Percentiles rank a stretch among this genome's conserved stretches.
phyloP scores from a whole-genome alignment of 805 yeast genomes.

The Kodamaea nitidulidarum region DNA sequence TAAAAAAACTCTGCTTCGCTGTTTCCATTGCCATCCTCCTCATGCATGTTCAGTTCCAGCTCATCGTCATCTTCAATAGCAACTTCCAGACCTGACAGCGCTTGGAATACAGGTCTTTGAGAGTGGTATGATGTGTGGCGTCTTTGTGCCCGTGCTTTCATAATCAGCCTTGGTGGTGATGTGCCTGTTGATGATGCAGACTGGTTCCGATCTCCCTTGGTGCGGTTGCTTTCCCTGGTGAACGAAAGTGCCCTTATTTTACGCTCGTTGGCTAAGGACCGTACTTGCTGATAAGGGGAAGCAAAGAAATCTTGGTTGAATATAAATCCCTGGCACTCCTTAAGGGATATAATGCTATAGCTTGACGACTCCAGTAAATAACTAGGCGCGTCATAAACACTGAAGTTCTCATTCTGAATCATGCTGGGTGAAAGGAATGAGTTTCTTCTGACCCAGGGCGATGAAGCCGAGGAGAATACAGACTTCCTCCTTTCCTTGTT shows the following conservation, averaged over 20 bases:
- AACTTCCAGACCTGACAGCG: constrained; percentile 10
- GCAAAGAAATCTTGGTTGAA: constrained; percentile 80
- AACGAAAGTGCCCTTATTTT: constrained; percentile 24
- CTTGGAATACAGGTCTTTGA: constrained; percentile 19
- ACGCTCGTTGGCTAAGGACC: constrained; percentile 31
- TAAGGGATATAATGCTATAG: constrained; percentile 41
- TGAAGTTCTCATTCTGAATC: constrained; percentile 52
- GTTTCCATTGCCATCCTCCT: no score
- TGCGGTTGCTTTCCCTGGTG: constrained; percentile 11
- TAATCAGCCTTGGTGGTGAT: background rate
- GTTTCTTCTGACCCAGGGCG: constrained; percentile 53
- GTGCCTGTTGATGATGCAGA: constrained; percentile 1
- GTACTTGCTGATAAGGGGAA: constrained; percentile 59
- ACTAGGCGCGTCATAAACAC: constrained; percentile 46
- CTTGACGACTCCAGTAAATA: constrained; percentile 27
- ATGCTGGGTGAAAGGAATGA: constrained; percentile 55
- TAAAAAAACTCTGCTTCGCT: no score
- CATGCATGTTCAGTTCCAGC: background rate
- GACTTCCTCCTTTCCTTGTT: constrained; percentile 1
- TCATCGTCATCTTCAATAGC: constrained; percentile 12
- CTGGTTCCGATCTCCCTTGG: constrained; percentile 2
- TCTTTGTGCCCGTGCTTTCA: constrained; percentile 11
- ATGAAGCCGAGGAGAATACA: constrained; percentile 35
- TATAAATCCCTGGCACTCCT: constrained; percentile 67
- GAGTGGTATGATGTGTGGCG: constrained; percentile 31